Base-by-base conservation (phyloP, 805 yeast species). In the Teunomyces barrocoloradensis region DNA sequence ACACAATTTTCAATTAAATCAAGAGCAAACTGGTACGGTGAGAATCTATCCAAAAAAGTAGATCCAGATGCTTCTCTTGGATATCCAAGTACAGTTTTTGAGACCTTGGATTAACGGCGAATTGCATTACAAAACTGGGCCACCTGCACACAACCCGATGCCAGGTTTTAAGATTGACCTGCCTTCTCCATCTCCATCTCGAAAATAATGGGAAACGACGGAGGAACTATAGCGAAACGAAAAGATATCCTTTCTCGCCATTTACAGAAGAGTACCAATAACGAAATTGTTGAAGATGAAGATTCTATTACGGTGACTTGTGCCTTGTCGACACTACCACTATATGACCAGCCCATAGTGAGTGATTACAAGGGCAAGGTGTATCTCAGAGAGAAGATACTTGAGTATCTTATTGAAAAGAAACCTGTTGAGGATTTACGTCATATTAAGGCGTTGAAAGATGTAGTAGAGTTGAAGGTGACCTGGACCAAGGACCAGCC, bases 301-400 rank as follows among this genome's bases (percentile, higher is more conserved):
- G 64, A 59, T 27, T 32, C 61, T 3, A 47, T 60, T 20, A 78
- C 84, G 73, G 65, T 63, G 11, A 70, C 66, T 5, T 87, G 95
- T 59, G 61, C 67, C 74, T 32, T 74, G 72, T 21, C 77, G 56
- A 37, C 72, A 60, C 48, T 72, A 53, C 54, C 69, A 2, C 69
- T 88, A 15, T 51, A 55, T n/a, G 57, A 56, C 4, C 48, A 54
- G 23, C 85, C 85, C 0, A 66, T 87, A 1, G 85, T 85, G 1
- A 77, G 88, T 29, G 96, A 89, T 63, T 83, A 73, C 58, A 67
- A 67, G 43, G 97, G 97, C 0, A 60, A 70, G 27, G 57, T 89
- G 4, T 86, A 76, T 62, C 79, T 84, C 53, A 87, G 86, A 51
- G 87, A 82, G 48, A 64, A 82, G 25, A 60, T 87, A 0, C 57